A percentile compares a stretch with the other conserved stretches of the same genome.
Evolutionary conservation across 345 rosid genomes (phyloP).

Genomic region (Cardiospermum halicacabum): DNA sequence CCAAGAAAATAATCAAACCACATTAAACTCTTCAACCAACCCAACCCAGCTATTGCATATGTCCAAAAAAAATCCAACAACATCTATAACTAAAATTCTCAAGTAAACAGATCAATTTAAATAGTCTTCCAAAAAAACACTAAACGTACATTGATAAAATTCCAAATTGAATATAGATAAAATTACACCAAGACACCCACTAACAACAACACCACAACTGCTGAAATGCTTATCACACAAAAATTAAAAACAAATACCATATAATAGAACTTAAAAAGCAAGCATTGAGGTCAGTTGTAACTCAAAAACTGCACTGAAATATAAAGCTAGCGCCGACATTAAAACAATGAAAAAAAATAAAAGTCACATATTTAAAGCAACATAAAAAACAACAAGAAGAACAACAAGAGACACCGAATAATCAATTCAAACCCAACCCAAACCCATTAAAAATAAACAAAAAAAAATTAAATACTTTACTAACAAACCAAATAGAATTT

Average conservation of each 20-base stretch:
- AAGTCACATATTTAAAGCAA: neutral
- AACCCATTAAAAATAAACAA: neutral
- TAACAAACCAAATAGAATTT: neutral
- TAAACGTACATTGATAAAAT: neutral
- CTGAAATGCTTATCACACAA: too few relatives aligned
- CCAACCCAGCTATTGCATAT: too few relatives aligned
- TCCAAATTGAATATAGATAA: too few relatives aligned
- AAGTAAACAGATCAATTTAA: neutral
- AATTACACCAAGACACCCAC: neutral
- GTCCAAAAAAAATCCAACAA: too few relatives aligned
- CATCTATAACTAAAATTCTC: too few relatives aligned
- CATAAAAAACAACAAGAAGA: neutral
- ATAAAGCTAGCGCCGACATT: constrained; percentile 1
- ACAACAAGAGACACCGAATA: neutral
- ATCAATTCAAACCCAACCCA: neutral
- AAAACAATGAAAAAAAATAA: neutral
- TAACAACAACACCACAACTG: neutral
- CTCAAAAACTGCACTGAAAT: neutral
- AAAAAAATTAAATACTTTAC: too few relatives aligned
- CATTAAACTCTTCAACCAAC: too few relatives aligned
- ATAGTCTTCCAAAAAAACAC: neutral
- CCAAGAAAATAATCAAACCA: neutral
- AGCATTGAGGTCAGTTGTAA: constrained; percentile 15
- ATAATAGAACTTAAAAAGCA: neutral
- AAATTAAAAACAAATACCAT: neutral